A percentile compares a stretch with the other conserved stretches of the same genome.
Evolutionary conservation across 2,329 filamentous ascomycete genomes (phyloP).

Genomic region (Bipolaris zeicola): DNA sequence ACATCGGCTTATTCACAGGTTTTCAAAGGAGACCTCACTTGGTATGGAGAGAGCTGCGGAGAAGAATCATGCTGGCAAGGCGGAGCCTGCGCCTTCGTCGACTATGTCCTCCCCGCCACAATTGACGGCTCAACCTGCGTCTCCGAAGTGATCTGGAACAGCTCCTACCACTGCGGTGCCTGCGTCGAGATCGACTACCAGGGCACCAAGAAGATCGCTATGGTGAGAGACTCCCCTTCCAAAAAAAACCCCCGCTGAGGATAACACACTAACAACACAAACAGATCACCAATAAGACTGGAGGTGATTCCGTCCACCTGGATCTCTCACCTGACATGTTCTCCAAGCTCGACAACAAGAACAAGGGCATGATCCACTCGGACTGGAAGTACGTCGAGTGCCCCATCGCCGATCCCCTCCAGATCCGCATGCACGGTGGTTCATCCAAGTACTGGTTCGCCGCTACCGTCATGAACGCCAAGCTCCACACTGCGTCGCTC

Average conservation of each 20-base stretch:
- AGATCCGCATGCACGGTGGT: slow-evolving; percentile 2
- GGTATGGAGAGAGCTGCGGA: neutral
- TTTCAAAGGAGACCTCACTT: neutral
- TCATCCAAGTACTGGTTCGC: neutral
- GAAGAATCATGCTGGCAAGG: neutral
- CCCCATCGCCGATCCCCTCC: neutral
- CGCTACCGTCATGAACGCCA: neutral
- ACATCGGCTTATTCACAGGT: neutral
- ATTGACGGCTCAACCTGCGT: slow-evolving; percentile 1
- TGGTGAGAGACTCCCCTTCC: neutral
- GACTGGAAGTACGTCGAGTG: neutral
- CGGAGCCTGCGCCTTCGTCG: neutral
- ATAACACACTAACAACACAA: neutral
- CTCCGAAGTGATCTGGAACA: neutral
- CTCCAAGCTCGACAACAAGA: neutral
- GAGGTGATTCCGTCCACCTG: neutral
- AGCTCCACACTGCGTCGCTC: neutral
- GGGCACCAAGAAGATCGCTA: slow-evolving; percentile 1
- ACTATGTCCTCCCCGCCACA: neutral
- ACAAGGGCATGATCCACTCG: neutral
- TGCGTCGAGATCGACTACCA: neutral
- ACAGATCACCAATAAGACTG: slow-evolving; percentile 1
- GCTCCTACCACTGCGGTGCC: slow-evolving; percentile 1
- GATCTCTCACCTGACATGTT: neutral
- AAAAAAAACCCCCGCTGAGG: neutral